These are phyloP conservation scores for Nyctanthes arbortristis DNA, from an alignment of 257 asterid genomes.

Conservation along the genomic window DNA sequence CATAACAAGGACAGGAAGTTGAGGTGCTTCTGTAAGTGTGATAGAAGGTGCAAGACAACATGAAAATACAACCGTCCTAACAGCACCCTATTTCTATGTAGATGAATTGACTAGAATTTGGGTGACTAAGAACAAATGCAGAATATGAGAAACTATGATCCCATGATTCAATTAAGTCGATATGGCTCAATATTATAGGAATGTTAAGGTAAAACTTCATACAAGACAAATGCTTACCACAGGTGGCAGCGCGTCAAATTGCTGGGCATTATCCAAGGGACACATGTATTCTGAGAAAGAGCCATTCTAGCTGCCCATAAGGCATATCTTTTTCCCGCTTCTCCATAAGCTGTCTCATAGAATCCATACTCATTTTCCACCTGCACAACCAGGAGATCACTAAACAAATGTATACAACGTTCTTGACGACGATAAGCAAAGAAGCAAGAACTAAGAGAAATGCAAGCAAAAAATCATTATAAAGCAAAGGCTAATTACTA, in stretches of 20 bases:
- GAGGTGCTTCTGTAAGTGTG: slow-evolving; percentile 3
- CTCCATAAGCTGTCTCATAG: slow-evolving; percentile 81
- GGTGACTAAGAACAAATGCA: neutral
- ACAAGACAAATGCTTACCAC: slow-evolving; percentile 49
- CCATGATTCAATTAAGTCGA: neutral
- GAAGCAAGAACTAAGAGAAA: neutral
- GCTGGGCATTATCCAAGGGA: slow-evolving; percentile 97
- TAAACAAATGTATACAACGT: neutral
- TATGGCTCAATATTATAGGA: neutral
- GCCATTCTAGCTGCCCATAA: slow-evolving; percentile 91
- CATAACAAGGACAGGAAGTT: neutral
- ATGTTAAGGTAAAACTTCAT: neutral
- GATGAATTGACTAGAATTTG: neutral
- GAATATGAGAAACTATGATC: neutral
- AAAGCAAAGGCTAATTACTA: slow-evolving; percentile 9
- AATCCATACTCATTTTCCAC: slow-evolving; percentile 92
- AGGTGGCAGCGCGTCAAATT: slow-evolving; percentile 75
- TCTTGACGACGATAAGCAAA: slow-evolving; percentile 19
- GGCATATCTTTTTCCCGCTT: slow-evolving; percentile 84
- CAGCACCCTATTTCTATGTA: neutral
- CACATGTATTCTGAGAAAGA: slow-evolving; percentile 76
- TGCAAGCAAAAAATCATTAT: neutral
- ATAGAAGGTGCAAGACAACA: slow-evolving; percentile 8
- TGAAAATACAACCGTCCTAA: neutral
- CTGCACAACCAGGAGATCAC: slow-evolving; percentile 39